Evolutionary conservation across 1,284 basidiomycete species (phyloP).

Genomic region (Quambalaria eucalypti): DNA sequence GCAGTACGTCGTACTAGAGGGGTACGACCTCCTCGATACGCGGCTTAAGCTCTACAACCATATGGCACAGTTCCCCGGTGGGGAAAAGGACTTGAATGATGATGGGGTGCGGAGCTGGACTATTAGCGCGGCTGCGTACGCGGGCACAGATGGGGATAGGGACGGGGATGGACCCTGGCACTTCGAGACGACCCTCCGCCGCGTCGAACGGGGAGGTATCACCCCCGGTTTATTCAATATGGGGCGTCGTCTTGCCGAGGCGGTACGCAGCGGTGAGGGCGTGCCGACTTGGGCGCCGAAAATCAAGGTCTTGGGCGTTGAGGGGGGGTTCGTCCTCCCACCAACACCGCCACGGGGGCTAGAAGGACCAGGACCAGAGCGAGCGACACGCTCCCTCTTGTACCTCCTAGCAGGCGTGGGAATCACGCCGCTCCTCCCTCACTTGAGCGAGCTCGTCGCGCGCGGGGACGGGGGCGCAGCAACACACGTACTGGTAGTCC

Average conservation of each 20-base stretch:
- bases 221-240: constrained; percentile 8
- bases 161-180: background rate
- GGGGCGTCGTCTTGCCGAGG: background rate
- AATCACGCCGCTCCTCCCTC: constrained; percentile 7
- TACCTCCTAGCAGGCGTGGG: constrained; percentile 9
- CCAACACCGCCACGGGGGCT: too few relatives aligned
- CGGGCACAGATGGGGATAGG: too few relatives aligned
- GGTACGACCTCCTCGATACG: constrained; percentile 4
- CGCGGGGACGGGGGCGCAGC: background rate
- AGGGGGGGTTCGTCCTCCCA: background rate
- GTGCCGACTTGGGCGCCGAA: background rate
- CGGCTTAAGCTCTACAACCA: constrained; percentile 9
- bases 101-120: constrained; percentile 13
- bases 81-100: constrained; percentile 14
- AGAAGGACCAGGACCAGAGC: background rate
- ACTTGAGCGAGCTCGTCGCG: background rate
- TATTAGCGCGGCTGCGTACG: background rate
- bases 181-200: constrained; percentile 3
- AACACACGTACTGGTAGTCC: background rate
- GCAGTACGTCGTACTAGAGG: constrained; percentile 11
- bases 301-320: background rate
- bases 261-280: background rate
- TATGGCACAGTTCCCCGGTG: constrained; percentile 8
- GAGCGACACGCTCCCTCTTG: background rate
- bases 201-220: constrained; percentile 6